Evolutionary conservation across 2,329 filamentous ascomycete genomes (phyloP).

Genomic region (Rhinocladiella mackenziei): DNA sequence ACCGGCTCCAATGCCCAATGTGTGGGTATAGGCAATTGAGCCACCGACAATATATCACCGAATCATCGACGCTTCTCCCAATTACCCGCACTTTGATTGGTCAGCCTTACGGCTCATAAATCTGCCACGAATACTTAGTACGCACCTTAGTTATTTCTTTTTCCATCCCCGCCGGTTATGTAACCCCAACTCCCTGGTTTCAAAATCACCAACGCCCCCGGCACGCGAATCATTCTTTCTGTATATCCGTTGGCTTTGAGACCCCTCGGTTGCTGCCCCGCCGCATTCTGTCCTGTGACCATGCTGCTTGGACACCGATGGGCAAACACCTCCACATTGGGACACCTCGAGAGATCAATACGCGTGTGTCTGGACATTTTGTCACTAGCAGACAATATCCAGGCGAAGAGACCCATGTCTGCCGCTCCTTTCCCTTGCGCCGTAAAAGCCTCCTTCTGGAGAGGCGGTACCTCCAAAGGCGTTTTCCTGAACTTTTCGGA

Average conservation of each 20-base stretch:
- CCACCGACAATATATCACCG: too few species aligned
- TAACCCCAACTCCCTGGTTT: neutral
- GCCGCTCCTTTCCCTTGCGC: conserved; percentile 6
- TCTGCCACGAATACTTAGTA: too few species aligned
- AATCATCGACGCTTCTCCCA: too few species aligned
- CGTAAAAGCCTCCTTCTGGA: conserved; percentile 55
- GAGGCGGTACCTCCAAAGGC: conserved; percentile 66
- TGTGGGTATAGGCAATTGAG: too few species aligned
- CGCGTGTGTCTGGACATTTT: conserved; percentile 4
- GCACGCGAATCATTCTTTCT: too few species aligned
- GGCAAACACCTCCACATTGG: conserved; percentile 5
- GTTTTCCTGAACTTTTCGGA: conserved; percentile 56
- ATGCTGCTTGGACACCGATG: conserved; percentile 3
- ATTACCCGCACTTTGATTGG: neutral
- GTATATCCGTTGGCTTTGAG: too few species aligned
- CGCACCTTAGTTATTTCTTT: too few species aligned
- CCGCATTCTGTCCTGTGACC: neutral
- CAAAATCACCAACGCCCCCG: too few species aligned
- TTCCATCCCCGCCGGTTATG: too few species aligned
- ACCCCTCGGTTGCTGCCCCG: neutral
- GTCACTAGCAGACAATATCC: neutral
- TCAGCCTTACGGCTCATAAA: conserved; percentile 6
- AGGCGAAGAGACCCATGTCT: conserved; percentile 6
- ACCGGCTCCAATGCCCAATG: too few species aligned
- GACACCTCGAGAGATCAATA: conserved; percentile 7